Base-by-base conservation (phyloP, 805 yeast species). In the Schizosaccharomyces japonicus region DNA sequence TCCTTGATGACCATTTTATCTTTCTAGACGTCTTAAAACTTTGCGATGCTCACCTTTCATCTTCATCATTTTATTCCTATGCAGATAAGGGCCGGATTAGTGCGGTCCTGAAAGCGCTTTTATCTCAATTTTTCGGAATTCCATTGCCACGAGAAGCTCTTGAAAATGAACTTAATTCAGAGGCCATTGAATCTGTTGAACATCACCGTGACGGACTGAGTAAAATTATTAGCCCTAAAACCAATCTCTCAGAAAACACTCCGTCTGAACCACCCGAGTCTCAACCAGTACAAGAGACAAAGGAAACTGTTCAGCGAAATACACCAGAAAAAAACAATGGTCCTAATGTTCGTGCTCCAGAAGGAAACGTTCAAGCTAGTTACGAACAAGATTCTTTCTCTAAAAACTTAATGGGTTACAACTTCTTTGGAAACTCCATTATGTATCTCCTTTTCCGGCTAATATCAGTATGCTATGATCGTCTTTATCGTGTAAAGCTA, bases 371-470 rank as follows among this genome's bases (percentile, higher is more conserved):
- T n/a, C n/a, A n/a, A n/a, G n/a, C n/a, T n/a, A n/a, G n/a, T n/a
- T n/a, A n/a, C n/a, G n/a, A n/a, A n/a, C n/a, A n/a, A n/a, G n/a
- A n/a, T n/a, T n/a, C n/a, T n/a, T n/a, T n/a, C n/a, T 36, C 28
- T 4, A 36, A 36, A 36, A 36, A 36, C 10, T 5, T 21, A 36
- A 19, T 36, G 7, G 42, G 42, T 6, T 36, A 36, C 23, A 36
- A 36, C n/a, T 36, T 85, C 56, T 90, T 87, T 67, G 82, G 81
- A 52, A 85, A 87, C 61, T 78, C 94, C 3, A 77, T 85, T 50
- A 73, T 85, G 36, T 90, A 90, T 58, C 80, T 84, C 31, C 83
- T 90, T 55, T 73, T 84, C 71, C 80, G 98, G 54, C 78, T 80
- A 54, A 66, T 85, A 59, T 75, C 81, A 52, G 80, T 82, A 2